A percentile compares a stretch with the other conserved stretches of the same genome.
Evolutionary conservation across 163 green algal genomes (phyloP).

Genomic region (Chloromonas sp.): DNA sequence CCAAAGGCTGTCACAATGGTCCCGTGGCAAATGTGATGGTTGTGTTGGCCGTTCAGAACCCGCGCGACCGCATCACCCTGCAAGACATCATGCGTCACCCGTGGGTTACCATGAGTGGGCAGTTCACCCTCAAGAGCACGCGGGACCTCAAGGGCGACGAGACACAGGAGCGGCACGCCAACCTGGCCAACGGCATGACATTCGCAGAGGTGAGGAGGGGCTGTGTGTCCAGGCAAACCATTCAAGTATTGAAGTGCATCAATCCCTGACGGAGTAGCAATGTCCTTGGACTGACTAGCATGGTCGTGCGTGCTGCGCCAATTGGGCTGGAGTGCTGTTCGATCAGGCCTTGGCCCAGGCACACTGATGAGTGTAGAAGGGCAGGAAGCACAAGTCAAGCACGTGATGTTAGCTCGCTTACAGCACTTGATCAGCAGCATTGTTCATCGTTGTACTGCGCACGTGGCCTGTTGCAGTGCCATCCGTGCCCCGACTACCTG

Average conservation of each 20-base stretch:
- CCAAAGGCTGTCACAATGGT: too few relatives aligned
- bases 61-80: conserved; percentile 50
- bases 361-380: neutral
- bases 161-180: conserved; percentile 30
- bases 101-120: conserved; percentile 58
- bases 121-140: conserved; percentile 32
- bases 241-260: too few relatives aligned
- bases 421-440: neutral
- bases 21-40: too few relatives aligned
- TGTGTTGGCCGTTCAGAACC: conserved; percentile 3
- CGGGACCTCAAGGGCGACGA: conserved; percentile 21
- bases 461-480: conserved; percentile 9
- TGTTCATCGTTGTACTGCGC: neutral
- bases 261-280: too few relatives aligned
- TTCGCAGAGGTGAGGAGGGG: conserved; percentile 12
- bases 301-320: too few relatives aligned
- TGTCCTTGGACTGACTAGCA: too few relatives aligned
- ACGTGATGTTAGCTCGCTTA: neutral
- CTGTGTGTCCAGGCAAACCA: neutral
- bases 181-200: conserved; percentile 9
- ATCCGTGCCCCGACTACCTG: conserved; percentile 44
- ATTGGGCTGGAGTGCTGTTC: too few relatives aligned
- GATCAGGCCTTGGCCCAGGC: too few relatives aligned
- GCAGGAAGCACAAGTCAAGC: neutral
- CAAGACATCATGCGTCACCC: conserved; percentile 57